Evolutionary conservation across 352 stramenopile genomes (phyloP).

Genomic region (Phytophthora fragariaefolia): DNA sequence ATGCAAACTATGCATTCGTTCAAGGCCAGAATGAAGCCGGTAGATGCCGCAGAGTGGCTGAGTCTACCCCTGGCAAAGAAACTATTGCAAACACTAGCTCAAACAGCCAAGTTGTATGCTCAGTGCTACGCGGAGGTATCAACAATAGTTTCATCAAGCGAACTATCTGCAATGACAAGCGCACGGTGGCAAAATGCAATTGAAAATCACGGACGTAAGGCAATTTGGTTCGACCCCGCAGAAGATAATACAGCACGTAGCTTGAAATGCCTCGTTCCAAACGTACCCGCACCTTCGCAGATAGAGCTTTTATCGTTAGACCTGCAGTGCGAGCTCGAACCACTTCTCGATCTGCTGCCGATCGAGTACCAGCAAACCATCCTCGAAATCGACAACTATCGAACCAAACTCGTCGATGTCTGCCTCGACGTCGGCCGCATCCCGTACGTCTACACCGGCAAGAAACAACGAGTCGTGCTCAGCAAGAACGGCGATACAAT

Average conservation of each 20-base stretch:
- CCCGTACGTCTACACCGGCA: conserved; percentile 42
- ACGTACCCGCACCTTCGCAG: not conserved
- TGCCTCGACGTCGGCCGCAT: conserved; percentile 45
- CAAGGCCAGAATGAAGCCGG: conserved; percentile 9
- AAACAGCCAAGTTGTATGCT: conserved; percentile 27
- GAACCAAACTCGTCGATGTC: conserved; percentile 42
- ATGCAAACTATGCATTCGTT: conserved; percentile 22
- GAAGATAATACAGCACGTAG: conserved; percentile 35
- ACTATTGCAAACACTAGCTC: conserved; percentile 7
- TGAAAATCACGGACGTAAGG: conserved; percentile 3
- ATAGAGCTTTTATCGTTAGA: not conserved
- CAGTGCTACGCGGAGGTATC: conserved; percentile 12
- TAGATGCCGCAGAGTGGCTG: not conserved
- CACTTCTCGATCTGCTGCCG: conserved; percentile 45
- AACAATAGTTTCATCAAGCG: not conserved
- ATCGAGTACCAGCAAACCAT: conserved; percentile 32
- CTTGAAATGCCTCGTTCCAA: conserved; percentile 35
- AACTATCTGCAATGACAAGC: conserved; percentile 31
- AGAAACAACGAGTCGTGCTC: conserved; percentile 34
- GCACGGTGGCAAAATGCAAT: conserved; percentile 35
- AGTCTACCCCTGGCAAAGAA: not conserved
- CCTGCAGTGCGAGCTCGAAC: conserved; percentile 41
- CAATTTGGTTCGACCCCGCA: conserved; percentile 47
- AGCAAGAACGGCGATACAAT: conserved; percentile 38
- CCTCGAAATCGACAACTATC: conserved; percentile 25